Percentiles rank a stretch among this genome's conserved stretches.
These are phyloP conservation scores for Flagelloscypha sp. DNA, from an alignment of 768 basidiomycete species.

Conservation along the genomic window DNA sequence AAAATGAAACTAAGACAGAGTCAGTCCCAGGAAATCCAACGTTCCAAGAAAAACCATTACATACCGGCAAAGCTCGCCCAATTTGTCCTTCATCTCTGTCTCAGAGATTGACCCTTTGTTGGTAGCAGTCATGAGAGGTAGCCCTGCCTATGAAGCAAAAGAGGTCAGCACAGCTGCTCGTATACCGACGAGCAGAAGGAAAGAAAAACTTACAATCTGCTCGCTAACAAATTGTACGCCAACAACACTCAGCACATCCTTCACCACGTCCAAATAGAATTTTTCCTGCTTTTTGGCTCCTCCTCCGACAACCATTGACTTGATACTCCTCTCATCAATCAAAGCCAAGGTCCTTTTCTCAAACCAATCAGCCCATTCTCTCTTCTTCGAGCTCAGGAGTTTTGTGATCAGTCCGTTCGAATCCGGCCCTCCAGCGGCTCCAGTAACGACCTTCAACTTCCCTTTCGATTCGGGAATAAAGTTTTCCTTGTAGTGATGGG, in stretches of 20 bases:
- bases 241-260: conserved; percentile 57
- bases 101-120: too few species aligned
- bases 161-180: conserved; percentile 1
- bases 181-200: background rate
- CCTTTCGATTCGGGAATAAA: conserved; percentile 1
- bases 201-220: conserved; percentile 38
- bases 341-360: conserved; percentile 22
- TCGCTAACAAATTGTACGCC: conserved; percentile 56
- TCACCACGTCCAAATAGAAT: conserved; percentile 55
- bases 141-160: conserved; percentile 28
- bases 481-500: background rate
- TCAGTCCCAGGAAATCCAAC: background rate
- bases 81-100: conserved; percentile 29
- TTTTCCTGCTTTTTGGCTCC: too few species aligned
- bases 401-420: conserved; percentile 7
- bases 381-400: conserved; percentile 3
- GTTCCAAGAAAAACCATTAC: conserved; percentile 16
- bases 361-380: conserved; percentile 15
- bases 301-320: conserved; percentile 17
- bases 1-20: conserved; percentile 32
- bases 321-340: conserved; percentile 27
- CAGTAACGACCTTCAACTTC: conserved; percentile 1
- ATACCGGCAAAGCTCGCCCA: conserved; percentile 42
- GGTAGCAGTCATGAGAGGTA: conserved; percentile 26
- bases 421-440: conserved; percentile 8